Conservation (phyloP, 768 basidiomycete genomes). For the Cyclocybe aegerita region DNA sequence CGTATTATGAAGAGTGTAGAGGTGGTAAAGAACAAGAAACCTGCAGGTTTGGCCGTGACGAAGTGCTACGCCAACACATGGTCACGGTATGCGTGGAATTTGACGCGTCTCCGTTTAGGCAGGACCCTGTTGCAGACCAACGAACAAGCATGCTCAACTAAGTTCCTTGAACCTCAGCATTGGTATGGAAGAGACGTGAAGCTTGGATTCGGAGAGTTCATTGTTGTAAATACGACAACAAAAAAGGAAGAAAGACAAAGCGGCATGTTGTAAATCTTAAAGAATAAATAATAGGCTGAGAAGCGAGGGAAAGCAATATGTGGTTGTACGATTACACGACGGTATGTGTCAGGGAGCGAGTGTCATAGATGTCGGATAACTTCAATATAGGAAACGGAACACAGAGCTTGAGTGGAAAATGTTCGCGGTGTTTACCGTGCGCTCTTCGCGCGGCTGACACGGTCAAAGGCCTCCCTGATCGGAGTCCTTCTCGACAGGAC, state of each 20-base stretch:
- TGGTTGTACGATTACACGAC: constrained; percentile 2
- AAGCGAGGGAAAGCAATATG: not conserved
- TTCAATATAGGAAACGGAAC: not conserved
- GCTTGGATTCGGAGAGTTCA: no score
- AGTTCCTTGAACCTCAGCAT: no score
- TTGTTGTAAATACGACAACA: not conserved
- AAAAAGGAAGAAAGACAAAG: not conserved
- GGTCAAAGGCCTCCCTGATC: constrained; percentile 68
- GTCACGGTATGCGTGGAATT: constrained; percentile 13
- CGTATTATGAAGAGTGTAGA: not conserved
- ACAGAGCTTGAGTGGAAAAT: not conserved
- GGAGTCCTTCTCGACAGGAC: constrained; percentile 65
- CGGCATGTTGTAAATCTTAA: constrained; percentile 8
- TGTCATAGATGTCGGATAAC: constrained; percentile 7
- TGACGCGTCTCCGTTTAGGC: no score
- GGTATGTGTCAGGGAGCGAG: constrained; percentile 9
- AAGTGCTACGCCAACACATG: not conserved
- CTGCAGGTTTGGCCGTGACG: constrained; percentile 1
- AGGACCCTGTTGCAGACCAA: no score
- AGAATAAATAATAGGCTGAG: constrained; percentile 11
- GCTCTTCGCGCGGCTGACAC: constrained; percentile 58
- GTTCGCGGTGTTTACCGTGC: constrained; percentile 15
- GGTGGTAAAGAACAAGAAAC: not conserved
- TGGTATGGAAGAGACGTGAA: no score
- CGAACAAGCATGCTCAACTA: no score